These are phyloP conservation scores for Balakata baccata DNA, from an alignment of 345 rosid genomes.

Conservation along the genomic window DNA sequence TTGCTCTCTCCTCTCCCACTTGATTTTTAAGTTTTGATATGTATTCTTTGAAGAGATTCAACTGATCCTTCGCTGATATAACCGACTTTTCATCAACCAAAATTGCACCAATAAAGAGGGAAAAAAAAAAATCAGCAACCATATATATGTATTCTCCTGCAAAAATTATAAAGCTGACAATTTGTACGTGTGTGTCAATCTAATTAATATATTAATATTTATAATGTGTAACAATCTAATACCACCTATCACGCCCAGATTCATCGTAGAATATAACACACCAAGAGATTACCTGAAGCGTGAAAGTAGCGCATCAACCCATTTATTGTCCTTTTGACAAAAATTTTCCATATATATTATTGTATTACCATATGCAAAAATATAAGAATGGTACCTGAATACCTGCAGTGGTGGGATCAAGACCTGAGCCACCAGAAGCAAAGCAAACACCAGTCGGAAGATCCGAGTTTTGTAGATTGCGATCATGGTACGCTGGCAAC, in stretches of 20 bases:
- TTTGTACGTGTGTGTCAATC: too few relatives aligned
- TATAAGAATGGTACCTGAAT: background rate
- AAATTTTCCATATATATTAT: too few relatives aligned
- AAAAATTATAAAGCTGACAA: background rate
- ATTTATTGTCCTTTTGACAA: too few relatives aligned
- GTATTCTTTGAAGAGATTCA: slow-evolving; percentile 18
- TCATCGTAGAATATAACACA: too few relatives aligned
- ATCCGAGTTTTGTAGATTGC: slow-evolving; percentile 41
- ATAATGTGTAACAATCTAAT: too few relatives aligned
- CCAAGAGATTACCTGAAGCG: too few relatives aligned
- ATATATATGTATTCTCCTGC: background rate
- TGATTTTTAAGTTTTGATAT: slow-evolving; percentile 6
- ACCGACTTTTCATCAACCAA: background rate
- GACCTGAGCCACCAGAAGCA: slow-evolving; percentile 1
- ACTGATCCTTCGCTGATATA: slow-evolving; percentile 6
- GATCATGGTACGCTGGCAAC: slow-evolving; percentile 60
- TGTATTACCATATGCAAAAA: too few relatives aligned
- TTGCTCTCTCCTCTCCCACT: slow-evolving; percentile 15
- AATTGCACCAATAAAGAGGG: background rate
- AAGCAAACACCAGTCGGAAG: slow-evolving; percentile 53
- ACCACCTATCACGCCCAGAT: too few relatives aligned
- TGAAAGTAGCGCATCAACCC: too few relatives aligned
- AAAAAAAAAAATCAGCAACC: background rate
- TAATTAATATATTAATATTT: too few relatives aligned
- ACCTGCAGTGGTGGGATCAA: background rate